Evolutionary conservation across 345 rosid species (phyloP), one percentile per base, ranked within the genome.

Genomic region (Erodium maritimum): DNA sequence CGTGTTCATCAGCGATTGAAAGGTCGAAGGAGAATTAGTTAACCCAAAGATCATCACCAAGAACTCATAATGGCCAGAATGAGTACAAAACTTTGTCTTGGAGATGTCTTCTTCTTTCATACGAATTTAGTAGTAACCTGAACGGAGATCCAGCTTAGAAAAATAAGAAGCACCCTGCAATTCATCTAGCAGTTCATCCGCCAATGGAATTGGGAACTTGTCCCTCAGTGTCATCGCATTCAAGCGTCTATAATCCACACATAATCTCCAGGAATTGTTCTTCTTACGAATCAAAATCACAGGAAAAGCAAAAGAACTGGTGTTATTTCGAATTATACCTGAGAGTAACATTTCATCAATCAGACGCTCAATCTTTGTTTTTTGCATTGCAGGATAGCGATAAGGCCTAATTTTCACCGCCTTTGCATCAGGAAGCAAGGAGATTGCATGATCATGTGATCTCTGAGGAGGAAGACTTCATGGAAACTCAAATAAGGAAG

Each of bases 21-120:
- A 69, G 0, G 68, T 69, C 9, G 68, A 52, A 4, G 68, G 73
- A 0, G 56, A 58, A 23, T 63, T 69, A 0, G 67, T 56, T 2
- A 69, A 29, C 0, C 68, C 59, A 54, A 63, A 59, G 14, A 61
- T 52, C 73, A 69, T 63, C 0, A 63, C 67, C 0, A 62, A 10
- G 19, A 57, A 68, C 10, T 68, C 67, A 23, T 52, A 62, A 23
- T 68, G 72, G 4, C 67, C 67, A 5, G 57, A 48, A 23, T 67
- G 71, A 9, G 50, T 62, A 8, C 48, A 8, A 17, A 68, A 62
- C 0, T 29, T 29, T 5, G 59, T 68, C 18, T 68, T 62, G 12
- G 19, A 16, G 4, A 63, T 18, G 17, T 68, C 67, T 0, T 3
- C 10, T 0, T 6, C 20, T 1, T 7, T 17, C 51, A 68, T 52